These are phyloP conservation scores for Fusarium nelsonii DNA, from an alignment of 2,329 filamentous ascomycete genomes.

Conservation along the genomic window DNA sequence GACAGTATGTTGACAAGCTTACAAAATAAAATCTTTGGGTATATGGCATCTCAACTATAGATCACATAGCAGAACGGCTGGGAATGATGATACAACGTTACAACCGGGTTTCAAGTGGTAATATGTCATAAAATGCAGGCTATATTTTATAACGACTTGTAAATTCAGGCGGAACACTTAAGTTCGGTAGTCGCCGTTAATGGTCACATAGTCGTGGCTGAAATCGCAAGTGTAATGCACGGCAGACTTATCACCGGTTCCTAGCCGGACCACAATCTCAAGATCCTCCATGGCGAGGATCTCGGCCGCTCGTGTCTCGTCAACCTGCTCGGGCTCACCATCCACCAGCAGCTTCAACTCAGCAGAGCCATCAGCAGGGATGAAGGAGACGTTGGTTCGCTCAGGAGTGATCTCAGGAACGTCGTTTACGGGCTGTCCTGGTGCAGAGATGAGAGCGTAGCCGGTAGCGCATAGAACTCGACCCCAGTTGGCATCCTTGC, in stretches of 20 bases:
- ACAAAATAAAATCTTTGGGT: conserved; percentile 1
- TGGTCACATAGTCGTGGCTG: conserved; percentile 81
- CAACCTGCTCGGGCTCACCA: conserved; percentile 82
- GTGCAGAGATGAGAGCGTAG: conserved; percentile 75
- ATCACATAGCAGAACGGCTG: neutral
- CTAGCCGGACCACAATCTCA: conserved; percentile 80
- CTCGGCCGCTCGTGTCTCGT: conserved; percentile 81
- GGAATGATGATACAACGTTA: neutral
- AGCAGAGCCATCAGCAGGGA: conserved; percentile 80
- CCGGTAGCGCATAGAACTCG: conserved; percentile 95
- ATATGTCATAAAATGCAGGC: neutral
- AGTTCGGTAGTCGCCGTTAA: conserved; percentile 77
- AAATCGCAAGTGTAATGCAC: conserved; percentile 90
- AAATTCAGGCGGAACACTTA: conserved; percentile 47
- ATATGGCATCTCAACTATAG: neutral
- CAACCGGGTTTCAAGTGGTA: neutral
- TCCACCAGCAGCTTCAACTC: conserved; percentile 82
- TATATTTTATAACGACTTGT: conserved; percentile 2
- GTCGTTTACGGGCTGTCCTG: conserved; percentile 67
- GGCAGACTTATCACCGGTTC: conserved; percentile 75
- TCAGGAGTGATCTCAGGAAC: conserved; percentile 75
- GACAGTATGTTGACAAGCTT: conserved; percentile 16
- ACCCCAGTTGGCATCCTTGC: conserved; percentile 98
- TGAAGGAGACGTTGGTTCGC: conserved; percentile 81
- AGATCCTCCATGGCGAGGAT: conserved; percentile 83